Evolutionary conservation across 331 rosid genomes (phyloP).

Genomic region (Quercus phellos): DNA sequence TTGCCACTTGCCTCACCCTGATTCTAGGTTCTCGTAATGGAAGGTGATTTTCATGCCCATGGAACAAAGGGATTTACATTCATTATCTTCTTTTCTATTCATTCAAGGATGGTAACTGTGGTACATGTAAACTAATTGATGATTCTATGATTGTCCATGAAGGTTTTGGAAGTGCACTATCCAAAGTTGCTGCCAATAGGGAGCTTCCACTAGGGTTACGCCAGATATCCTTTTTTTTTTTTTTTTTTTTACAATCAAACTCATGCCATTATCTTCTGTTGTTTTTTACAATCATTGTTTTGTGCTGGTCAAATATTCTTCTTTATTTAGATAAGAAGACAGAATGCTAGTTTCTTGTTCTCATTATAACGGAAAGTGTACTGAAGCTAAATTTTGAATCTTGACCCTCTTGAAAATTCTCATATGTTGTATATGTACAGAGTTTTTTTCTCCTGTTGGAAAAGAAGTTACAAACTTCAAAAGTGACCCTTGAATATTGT

Average conservation of each 20-base stretch:
- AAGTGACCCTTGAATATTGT: no score
- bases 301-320: no score
- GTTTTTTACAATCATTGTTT: neutral
- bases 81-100: neutral
- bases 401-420: conserved; percentile 1
- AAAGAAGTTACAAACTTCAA: no score
- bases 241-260: neutral
- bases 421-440: neutral
- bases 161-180: conserved; percentile 92
- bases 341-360: conserved; percentile 10
- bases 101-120: neutral
- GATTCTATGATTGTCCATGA: conserved; percentile 23
- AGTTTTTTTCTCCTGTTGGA: neutral
- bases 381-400: conserved; percentile 1
- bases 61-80: neutral
- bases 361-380: neutral
- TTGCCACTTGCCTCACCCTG: neutral
- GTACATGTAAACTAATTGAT: conserved; percentile 2
- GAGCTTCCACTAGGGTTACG: conserved; percentile 73
- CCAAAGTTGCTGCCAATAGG: conserved; percentile 76
- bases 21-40: neutral
- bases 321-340: neutral
- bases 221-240: conserved; percentile 73
- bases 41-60: neutral
- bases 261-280: conserved; percentile 10